phyloP scores from a whole-genome alignment of 257 asterid species.

The Gentiana dahurica region DNA sequence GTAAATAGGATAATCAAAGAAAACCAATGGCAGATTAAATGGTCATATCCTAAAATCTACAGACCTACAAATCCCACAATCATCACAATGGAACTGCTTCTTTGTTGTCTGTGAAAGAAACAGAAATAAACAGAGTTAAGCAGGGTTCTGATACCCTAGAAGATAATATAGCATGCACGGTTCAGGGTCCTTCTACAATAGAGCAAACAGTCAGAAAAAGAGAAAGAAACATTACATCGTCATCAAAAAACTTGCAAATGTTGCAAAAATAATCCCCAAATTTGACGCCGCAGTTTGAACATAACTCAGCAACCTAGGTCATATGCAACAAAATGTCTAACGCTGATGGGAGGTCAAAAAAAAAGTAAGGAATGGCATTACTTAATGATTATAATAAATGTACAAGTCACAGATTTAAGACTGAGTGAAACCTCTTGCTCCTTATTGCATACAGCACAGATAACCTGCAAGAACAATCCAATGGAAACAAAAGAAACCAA shows the following conservation, averaged over 20 bases:
- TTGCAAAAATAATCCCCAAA: constrained; percentile 84
- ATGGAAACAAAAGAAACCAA: constrained; percentile 3
- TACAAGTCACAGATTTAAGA: background rate
- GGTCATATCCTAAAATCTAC: background rate
- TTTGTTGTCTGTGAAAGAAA: constrained; percentile 42
- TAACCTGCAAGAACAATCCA: constrained; percentile 15
- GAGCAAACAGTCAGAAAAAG: background rate
- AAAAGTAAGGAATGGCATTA: no score
- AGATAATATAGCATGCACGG: background rate
- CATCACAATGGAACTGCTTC: constrained; percentile 75
- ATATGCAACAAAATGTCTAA: background rate
- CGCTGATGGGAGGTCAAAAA: no score
- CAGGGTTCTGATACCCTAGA: background rate
- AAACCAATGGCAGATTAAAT: no score
- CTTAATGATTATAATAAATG: background rate
- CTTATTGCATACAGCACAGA: constrained; percentile 29
- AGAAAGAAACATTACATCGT: constrained; percentile 42
- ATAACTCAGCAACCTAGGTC: constrained; percentile 46
- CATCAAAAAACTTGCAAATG: constrained; percentile 76
- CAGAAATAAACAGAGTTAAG: constrained; percentile 12
- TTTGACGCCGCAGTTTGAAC: constrained; percentile 67
- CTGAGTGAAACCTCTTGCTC: constrained; percentile 27
- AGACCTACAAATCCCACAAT: constrained; percentile 95
- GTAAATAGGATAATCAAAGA: background rate
- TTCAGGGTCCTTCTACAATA: background rate